Base-by-base conservation (phyloP, 2,329 filamentous ascomycete genomes). In the Scedosporium boydii region DNA sequence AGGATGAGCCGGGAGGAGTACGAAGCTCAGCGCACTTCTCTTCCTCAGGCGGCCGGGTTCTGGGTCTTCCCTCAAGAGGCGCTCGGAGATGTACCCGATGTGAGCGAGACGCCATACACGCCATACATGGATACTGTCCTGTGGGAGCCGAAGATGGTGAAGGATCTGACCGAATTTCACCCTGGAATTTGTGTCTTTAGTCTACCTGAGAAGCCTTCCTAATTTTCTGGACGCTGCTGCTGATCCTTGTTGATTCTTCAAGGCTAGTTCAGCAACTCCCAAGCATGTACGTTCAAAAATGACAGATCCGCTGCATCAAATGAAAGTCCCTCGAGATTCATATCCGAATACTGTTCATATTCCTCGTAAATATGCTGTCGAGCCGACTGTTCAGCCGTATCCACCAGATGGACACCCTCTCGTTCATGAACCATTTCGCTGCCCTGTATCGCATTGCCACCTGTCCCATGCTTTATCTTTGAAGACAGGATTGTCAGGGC, bases 401-500 rank as follows among this genome's bases (percentile, higher is more conserved):
- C 44, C 7, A 44, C n/a, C 21, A 1, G 6, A 12, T 46, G 51
- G 7, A 5, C 14, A 10, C n/a, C 27, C 7, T 18, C 46, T 2
- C 21, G 9, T 27, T 29, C 59, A 26, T 59, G 10, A 4, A 14
- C n/a, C 5, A 14, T 4, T 26, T 18, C n/a, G 9, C 12, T 10
- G 3, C 12, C 48, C 42, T 56, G 14, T n/a, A 53, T 44, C 4
- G 12, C 56, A n/a, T 12, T 59, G 10, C 4, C 34, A 38, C 34
- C 10, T 10, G 42, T 61, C 62, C 46, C 64, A 48, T 72, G 70
- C 3, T 71, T 41, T 2, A 74, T 71, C 62, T 74, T 75, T 0
- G 70, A 67, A 0, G 72, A 75, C 0, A 75, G 61, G 7, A 74
- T 73, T 6, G 74, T 69, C 10, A 76, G 60, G 0, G 73, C 73